Evolutionary conservation across 1,139 yeast genomes (phyloP).

Genomic region (Chernovozyma aurita): DNA sequence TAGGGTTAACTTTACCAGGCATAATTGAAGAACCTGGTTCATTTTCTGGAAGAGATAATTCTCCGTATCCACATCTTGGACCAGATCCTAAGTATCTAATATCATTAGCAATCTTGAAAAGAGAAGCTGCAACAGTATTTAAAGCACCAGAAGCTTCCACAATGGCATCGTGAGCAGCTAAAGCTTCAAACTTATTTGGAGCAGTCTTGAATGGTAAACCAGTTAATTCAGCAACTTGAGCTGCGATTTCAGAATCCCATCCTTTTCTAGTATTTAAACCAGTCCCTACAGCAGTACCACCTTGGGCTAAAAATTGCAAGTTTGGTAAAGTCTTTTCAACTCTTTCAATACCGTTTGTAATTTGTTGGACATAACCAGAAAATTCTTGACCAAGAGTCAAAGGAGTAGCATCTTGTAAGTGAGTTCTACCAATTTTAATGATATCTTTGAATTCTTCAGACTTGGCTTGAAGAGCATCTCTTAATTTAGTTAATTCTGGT

Average conservation of each 20-base stretch:
- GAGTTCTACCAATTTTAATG: constrained; percentile 98
- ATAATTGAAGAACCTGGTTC: constrained; percentile 98
- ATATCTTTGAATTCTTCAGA: constrained; percentile 79
- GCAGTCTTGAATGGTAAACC: constrained; percentile 90
- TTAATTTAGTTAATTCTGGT: constrained; percentile 75
- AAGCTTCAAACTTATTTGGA: constrained; percentile 97
- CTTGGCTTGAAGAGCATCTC: constrained; percentile 72
- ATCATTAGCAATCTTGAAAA: constrained; percentile 95
- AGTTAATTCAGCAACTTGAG: constrained; percentile 72
- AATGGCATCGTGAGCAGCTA: constrained; percentile 97
- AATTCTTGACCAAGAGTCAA: constrained; percentile 97
- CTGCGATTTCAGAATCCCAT: constrained; percentile 79
- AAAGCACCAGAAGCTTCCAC: constrained; percentile 97
- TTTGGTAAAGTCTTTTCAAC: constrained; percentile 73
- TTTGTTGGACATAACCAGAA: constrained; percentile 92
- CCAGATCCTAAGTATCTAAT: constrained; percentile 98
- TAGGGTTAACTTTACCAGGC: constrained; percentile 99
- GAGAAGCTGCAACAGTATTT: constrained; percentile 89
- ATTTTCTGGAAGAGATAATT: constrained; percentile 90
- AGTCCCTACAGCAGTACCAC: constrained; percentile 99
- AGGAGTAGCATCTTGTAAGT: constrained; percentile 97
- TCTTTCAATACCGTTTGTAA: constrained; percentile 85
- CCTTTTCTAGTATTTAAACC: constrained; percentile 93
- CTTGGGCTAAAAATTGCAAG: constrained; percentile 86
- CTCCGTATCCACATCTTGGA: constrained; percentile 99